phyloP scores from a whole-genome alignment of 768 basidiomycete species.

The Phlebiopsis flavidoalba region DNA sequence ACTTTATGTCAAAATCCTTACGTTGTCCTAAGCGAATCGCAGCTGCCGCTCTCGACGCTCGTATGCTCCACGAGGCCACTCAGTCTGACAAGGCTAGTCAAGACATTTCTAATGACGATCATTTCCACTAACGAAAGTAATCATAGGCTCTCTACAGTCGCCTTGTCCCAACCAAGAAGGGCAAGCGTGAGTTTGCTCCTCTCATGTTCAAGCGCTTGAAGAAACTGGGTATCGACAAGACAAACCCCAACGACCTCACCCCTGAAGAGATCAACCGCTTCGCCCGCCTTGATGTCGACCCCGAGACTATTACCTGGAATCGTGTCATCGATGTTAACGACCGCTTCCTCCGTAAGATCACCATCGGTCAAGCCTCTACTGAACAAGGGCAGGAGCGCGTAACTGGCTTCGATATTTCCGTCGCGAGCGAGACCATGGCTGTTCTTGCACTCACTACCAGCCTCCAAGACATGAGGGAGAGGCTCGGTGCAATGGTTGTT shows the following conservation, averaged over 20 bases:
- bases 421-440: conserved; percentile 98
- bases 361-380: conserved; percentile 84
- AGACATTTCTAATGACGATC: background rate
- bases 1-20: conserved; percentile 4
- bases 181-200: conserved; percentile 89
- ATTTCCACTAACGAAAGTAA: conserved; percentile 21
- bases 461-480: conserved; percentile 85
- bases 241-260: conserved; percentile 85
- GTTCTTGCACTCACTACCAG: conserved; percentile 89
- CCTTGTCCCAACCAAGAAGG: conserved; percentile 89
- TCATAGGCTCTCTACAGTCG: conserved; percentile 72
- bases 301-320: conserved; percentile 94
- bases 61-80: conserved; percentile 96
- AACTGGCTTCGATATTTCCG: conserved; percentile 94
- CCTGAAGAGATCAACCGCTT: conserved; percentile 89
- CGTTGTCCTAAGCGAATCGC: background rate
- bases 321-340: conserved; percentile 97
- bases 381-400: conserved; percentile 87
- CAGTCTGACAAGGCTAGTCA: conserved; percentile 72
- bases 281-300: conserved; percentile 88
- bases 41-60: conserved; percentile 95
- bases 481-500: conserved; percentile 95
- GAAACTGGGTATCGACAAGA: conserved; percentile 95
- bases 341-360: conserved; percentile 91
- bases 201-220: conserved; percentile 94